These are phyloP conservation scores for Linanthus parryae DNA, from an alignment of 148 eudicot genomes.

Conservation along the genomic window DNA sequence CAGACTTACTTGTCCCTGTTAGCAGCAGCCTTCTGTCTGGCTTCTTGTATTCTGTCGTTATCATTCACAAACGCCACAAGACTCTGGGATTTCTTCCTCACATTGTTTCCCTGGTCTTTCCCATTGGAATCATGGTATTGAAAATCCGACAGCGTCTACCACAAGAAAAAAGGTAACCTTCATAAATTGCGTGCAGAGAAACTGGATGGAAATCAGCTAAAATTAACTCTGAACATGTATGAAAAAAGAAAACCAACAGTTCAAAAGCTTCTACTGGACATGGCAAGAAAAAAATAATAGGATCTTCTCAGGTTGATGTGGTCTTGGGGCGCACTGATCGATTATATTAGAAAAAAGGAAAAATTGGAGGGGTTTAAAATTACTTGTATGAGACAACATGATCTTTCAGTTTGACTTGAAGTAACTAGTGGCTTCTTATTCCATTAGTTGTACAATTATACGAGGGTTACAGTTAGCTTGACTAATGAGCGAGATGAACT, in stretches of 20 bases:
- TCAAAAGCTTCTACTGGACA: too few relatives aligned
- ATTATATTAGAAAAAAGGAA: too few relatives aligned
- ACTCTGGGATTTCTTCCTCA: constrained; percentile 90
- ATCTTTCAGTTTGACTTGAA: too few relatives aligned
- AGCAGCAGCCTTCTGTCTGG: constrained; percentile 84
- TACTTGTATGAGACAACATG: too few relatives aligned
- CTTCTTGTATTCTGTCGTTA: constrained; percentile 93
- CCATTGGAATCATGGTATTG: constrained; percentile 93
- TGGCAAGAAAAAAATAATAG: background rate
- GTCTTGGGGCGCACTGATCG: too few relatives aligned
- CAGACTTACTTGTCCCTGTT: constrained; percentile 86
- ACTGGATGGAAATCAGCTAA: constrained; percentile 7
- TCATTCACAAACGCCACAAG: constrained; percentile 86
- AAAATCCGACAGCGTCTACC: constrained; percentile 83
- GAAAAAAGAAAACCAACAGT: too few relatives aligned
- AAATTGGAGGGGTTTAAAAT: background rate
- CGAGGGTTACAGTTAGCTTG: too few relatives aligned
- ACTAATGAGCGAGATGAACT: too few relatives aligned
- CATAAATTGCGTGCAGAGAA: constrained; percentile 9
- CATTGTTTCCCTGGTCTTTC: constrained; percentile 93
- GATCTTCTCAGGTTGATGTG: too few relatives aligned
- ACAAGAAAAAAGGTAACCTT: constrained; percentile 13
- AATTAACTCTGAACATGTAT: background rate
- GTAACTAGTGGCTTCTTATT: too few relatives aligned
- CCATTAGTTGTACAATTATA: too few relatives aligned